A percentile compares a stretch with the other conserved stretches of the same genome.
Evolutionary conservation across 1,139 yeast genomes (phyloP).

Genomic region (Hanseniaspora sp.): DNA sequence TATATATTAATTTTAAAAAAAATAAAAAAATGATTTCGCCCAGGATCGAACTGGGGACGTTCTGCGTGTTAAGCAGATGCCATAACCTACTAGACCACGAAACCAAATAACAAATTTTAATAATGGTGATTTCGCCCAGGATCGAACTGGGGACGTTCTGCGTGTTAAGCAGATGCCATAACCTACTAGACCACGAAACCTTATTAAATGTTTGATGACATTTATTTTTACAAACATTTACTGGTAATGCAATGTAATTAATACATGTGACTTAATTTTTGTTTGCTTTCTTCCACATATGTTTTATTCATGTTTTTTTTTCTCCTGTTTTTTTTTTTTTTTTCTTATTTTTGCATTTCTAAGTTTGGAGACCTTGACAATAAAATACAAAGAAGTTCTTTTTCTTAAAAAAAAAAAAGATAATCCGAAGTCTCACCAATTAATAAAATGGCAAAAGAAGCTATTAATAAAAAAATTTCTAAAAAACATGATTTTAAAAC

Average conservation of each 20-base stretch:
- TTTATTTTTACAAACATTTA: conserved; percentile 16
- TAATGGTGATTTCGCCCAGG: conserved; percentile 89
- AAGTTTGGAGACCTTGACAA: too few relatives aligned
- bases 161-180: conserved; percentile 99
- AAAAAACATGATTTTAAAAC: background rate
- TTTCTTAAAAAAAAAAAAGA: too few relatives aligned
- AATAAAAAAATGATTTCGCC: conserved; percentile 70
- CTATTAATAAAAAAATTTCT: background rate
- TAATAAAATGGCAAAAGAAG: background rate
- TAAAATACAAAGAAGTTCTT: too few relatives aligned
- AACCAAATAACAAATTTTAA: conserved; percentile 33
- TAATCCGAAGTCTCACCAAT: too few relatives aligned
- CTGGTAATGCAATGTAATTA: too few relatives aligned
- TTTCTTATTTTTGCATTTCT: too few relatives aligned
- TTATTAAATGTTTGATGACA: conserved; percentile 19
- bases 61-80: conserved; percentile 99
- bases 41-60: conserved; percentile 99
- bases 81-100: conserved; percentile 98
- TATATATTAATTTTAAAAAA: too few relatives aligned
- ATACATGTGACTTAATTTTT: too few relatives aligned
- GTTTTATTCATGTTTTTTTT: too few relatives aligned
- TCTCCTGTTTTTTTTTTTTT: too few relatives aligned
- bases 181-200: conserved; percentile 95
- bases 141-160: conserved; percentile 99
- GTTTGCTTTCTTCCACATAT: too few relatives aligned